Percentiles rank a stretch among this genome's conserved stretches.
phyloP scores from a whole-genome alignment of 257 asterid species.

The Nicotiana sylvestris region DNA sequence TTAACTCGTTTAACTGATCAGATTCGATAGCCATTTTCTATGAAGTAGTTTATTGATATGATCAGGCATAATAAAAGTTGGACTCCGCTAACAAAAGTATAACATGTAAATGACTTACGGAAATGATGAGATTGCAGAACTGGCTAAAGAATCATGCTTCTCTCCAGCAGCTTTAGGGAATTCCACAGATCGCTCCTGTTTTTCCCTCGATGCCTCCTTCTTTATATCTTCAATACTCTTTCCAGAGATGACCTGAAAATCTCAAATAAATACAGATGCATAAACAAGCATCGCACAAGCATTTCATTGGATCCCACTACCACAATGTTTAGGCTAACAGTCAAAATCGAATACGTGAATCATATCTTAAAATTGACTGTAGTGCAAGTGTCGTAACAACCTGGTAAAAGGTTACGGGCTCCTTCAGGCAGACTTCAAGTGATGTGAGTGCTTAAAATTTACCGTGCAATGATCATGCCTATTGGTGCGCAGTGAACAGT shows the following conservation, averaged over 20 bases:
- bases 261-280: not conserved
- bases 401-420: not conserved
- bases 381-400: not conserved
- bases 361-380: not conserved
- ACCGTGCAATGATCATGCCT: not conserved
- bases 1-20: not conserved
- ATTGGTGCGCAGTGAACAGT: not conserved
- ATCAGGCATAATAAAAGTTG: not conserved
- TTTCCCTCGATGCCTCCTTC: conserved; percentile 43
- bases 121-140: conserved; percentile 19
- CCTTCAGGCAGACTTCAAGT: not conserved
- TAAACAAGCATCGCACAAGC: not conserved
- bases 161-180: conserved; percentile 28
- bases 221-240: conserved; percentile 65
- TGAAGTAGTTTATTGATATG: not conserved
- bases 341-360: not conserved
- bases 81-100: not conserved
- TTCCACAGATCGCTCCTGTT: conserved; percentile 34
- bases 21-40: not conserved
- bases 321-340: not conserved
- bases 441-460: not conserved
- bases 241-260: conserved; percentile 50
- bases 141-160: conserved; percentile 25
- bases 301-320: not conserved
- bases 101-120: conserved; percentile 12